phyloP scores from a whole-genome alignment of 352 stramenopile genomes.

The Phytophthora quininea region DNA sequence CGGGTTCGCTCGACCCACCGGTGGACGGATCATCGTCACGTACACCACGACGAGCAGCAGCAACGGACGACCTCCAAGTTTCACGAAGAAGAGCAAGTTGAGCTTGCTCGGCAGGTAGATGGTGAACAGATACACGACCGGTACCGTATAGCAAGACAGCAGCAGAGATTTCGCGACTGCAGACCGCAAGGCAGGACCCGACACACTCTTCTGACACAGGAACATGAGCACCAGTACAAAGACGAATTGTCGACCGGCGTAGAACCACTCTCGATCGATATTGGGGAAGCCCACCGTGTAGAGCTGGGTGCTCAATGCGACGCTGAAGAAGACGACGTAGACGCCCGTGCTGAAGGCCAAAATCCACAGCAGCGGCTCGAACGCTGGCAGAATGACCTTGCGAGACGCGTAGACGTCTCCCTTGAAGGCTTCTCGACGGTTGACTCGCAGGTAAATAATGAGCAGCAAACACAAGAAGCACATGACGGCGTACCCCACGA shows the following conservation, averaged over 20 bases:
- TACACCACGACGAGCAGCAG: constrained; percentile 28
- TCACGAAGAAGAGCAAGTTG: constrained; percentile 15
- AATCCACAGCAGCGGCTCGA: constrained; percentile 1
- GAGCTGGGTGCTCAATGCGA: neutral
- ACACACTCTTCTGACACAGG: constrained; percentile 47
- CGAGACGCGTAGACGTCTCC: neutral
- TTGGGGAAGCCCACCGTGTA: constrained; percentile 6
- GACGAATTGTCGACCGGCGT: constrained; percentile 46
- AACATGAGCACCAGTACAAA: constrained; percentile 46
- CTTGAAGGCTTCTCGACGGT: neutral
- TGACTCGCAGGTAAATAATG: neutral
- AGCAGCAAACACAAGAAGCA: neutral
- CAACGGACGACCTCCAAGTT: constrained; percentile 11
- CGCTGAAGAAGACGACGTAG: neutral
- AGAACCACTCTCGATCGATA: constrained; percentile 33
- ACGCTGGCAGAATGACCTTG: constrained; percentile 1
- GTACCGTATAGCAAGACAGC: constrained; percentile 35
- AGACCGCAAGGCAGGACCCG: constrained; percentile 27
- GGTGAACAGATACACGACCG: constrained; percentile 26
- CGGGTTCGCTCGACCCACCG: constrained; percentile 22
- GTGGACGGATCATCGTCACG: constrained; percentile 20
- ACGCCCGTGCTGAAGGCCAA: neutral
- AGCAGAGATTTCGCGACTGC: constrained; percentile 31
- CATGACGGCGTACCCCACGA: neutral
- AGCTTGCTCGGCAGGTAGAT: neutral